phyloP scores from a whole-genome alignment of 805 yeast species.

The Monosporozyma servazzii region DNA sequence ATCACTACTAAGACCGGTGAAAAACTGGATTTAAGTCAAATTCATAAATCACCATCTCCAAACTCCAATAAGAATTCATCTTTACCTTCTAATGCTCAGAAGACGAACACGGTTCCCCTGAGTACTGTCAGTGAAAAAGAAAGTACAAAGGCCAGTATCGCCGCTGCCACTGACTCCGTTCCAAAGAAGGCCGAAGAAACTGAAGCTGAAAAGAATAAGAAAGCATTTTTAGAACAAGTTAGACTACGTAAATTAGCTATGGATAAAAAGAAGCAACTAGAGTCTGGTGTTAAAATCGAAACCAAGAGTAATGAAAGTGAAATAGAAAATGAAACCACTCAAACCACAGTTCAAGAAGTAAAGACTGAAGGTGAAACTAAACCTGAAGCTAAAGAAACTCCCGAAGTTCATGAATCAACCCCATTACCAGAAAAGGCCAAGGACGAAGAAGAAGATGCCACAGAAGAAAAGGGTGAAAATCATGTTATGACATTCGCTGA shows the following conservation, averaged over 20 bases:
- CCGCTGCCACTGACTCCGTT: background rate
- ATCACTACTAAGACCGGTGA: slow-evolving; percentile 30
- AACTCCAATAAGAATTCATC: background rate
- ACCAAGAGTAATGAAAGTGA: slow-evolving; percentile 3
- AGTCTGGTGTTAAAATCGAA: background rate
- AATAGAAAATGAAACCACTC: slow-evolving; percentile 2
- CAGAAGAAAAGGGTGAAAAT: slow-evolving; percentile 9
- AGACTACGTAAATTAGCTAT: slow-evolving; percentile 25
- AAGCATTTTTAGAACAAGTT: slow-evolving; percentile 28
- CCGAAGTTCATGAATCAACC: background rate
- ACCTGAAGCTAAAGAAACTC: slow-evolving; percentile 1
- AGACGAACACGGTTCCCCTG: background rate
- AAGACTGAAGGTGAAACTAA: background rate
- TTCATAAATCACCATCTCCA: slow-evolving; percentile 9
- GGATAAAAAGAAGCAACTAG: slow-evolving; percentile 18
- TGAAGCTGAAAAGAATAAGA: slow-evolving; percentile 24
- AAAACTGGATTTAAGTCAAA: slow-evolving; percentile 21
- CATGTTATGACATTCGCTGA: slow-evolving; percentile 16
- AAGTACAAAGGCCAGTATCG: slow-evolving; percentile 1
- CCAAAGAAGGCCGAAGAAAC: slow-evolving; percentile 8
- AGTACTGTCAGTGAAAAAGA: background rate
- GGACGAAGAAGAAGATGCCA: slow-evolving; percentile 6
- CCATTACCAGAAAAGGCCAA: slow-evolving; percentile 2
- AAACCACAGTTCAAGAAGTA: background rate
- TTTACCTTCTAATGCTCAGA: background rate